Base-by-base conservation (phyloP, 2,329 filamentous ascomycete species). In the Penicillium sp. region DNA sequence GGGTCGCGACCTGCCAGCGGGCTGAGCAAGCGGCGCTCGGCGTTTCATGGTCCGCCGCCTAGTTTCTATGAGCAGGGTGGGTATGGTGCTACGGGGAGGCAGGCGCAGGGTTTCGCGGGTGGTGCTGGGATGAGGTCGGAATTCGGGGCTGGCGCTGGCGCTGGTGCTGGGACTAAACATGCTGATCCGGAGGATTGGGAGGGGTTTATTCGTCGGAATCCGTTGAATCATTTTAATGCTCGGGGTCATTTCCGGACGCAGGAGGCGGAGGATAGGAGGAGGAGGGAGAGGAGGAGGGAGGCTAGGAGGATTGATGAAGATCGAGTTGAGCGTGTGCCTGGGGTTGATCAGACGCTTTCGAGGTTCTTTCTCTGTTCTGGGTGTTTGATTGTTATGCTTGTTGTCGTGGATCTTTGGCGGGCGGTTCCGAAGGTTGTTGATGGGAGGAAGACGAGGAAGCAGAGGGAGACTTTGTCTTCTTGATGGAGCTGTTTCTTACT, bases 31-130 rank as follows among this genome's bases (percentile, higher is more conserved):
- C 84, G 93, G 25, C 82, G 91, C 3, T 85, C 86, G 2, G 82
- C 87, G 5, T 97, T 95, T 74, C 84, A 84, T 21, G 93, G 93
- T 0, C 93, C 94, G 4, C 92, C 94, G 50, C 92, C 93, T 0
- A 90, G 86, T 62, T 97, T 97, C 78, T 97, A 91, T 75, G 83
- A 87, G 19, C 87, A 83, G 60, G 92, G 91, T 5, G 91, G 89
- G 3, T 95, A 91, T 83, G 90, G 90, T 47, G 72, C 77, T 3
- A 90, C 57, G 71, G 76, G 2, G 82, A 82, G 36, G 89, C 88
- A 57, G 45, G 75, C 74, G 86, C 38, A 74, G 76, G 53, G 79
- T 13, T 60, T 44, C 36, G 33, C 80, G 36, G 67, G 78, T 54
- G 76, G 76, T 36, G 57, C 53, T 4, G 48, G 36, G 36, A 6